Percentiles rank a stretch among this genome's conserved stretches.
These are phyloP conservation scores for Sordariomycetes sp. DNA, from an alignment of 2,329 filamentous ascomycete genomes.

Conservation along the genomic window DNA sequence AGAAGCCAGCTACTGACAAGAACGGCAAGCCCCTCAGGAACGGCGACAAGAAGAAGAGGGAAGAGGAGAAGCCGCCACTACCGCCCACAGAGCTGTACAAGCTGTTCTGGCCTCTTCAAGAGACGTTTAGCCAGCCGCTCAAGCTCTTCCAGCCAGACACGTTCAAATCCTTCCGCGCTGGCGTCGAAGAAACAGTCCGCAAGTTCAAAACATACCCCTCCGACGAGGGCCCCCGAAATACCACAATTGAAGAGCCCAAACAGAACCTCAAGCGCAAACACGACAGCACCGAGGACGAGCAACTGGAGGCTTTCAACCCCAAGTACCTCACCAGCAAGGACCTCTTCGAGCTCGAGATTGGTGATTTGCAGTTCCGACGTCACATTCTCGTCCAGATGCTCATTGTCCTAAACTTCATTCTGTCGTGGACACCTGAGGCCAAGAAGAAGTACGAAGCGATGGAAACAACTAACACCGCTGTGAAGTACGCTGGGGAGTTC, in stretches of 20 bases:
- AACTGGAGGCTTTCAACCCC: constrained; percentile 62
- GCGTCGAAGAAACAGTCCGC: constrained; percentile 57
- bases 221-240: constrained; percentile 36
- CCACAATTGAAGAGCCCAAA: constrained; percentile 52
- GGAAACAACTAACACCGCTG: constrained; percentile 68
- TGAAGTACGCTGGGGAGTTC: constrained; percentile 71
- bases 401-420: constrained; percentile 87
- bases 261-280: constrained; percentile 64
- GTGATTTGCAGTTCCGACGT: constrained; percentile 86
- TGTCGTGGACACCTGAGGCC: constrained; percentile 76
- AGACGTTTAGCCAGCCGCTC: constrained; percentile 85
- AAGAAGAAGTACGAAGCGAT: constrained; percentile 69
- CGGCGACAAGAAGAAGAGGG: constrained; percentile 30
- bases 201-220: constrained; percentile 41
- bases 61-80: constrained; percentile 33
- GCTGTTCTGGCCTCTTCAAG: constrained; percentile 87
- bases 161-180: constrained; percentile 73
- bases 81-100: constrained; percentile 68
- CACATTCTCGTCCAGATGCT: constrained; percentile 93
- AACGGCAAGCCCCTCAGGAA: too few species aligned
- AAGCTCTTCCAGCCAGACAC: constrained; percentile 64
- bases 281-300: constrained; percentile 40
- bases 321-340: constrained; percentile 98
- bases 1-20: too few species aligned
- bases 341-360: constrained; percentile 92